Evolutionary conservation across 371 early-diverging fungal species (phyloP).

Genomic region (Rhizopus delemar): DNA sequence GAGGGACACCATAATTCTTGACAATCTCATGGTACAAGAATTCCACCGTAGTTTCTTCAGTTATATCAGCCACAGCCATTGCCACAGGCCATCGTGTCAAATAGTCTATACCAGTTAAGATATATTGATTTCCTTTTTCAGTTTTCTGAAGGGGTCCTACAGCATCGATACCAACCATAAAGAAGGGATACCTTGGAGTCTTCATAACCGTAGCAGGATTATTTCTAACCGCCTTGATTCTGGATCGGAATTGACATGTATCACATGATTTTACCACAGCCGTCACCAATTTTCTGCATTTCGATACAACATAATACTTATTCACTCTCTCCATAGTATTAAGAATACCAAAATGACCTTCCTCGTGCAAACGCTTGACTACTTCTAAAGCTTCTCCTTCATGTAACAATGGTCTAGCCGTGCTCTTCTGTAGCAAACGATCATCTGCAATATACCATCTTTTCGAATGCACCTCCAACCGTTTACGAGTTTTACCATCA

Average conservation of each 20-base stretch:
- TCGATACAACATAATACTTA: slow-evolving; percentile 9
- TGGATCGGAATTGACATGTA: slow-evolving; percentile 11
- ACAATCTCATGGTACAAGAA: slow-evolving; percentile 23
- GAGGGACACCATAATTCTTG: slow-evolving; percentile 12
- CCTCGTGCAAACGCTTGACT: slow-evolving; percentile 19
- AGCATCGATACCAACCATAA: slow-evolving; percentile 24
- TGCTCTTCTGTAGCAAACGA: not conserved
- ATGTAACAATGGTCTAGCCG: slow-evolving; percentile 10
- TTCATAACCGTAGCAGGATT: slow-evolving; percentile 12
- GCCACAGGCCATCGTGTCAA: slow-evolving; percentile 23
- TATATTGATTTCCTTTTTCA: slow-evolving; percentile 4
- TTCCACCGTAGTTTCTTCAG: slow-evolving; percentile 19
- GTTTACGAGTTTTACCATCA: not conserved
- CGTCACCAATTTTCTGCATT: slow-evolving; percentile 26
- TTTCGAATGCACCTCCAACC: not conserved
- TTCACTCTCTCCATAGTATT: slow-evolving; percentile 12
- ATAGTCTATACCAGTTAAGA: slow-evolving; percentile 15
- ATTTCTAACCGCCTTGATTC: slow-evolving; percentile 17
- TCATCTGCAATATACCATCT: not conserved
- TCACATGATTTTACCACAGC: slow-evolving; percentile 14
- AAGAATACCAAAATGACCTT: slow-evolving; percentile 27
- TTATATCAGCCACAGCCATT: slow-evolving; percentile 16
- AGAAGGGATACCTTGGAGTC: slow-evolving; percentile 17
- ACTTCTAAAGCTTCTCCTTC: slow-evolving; percentile 17
- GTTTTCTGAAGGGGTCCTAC: slow-evolving; percentile 21